A percentile compares a stretch with the other conserved stretches of the same genome.
These are phyloP conservation scores for Hortaea werneckii DNA, from an alignment of 2,329 filamentous ascomycete genomes.

Conservation along the genomic window DNA sequence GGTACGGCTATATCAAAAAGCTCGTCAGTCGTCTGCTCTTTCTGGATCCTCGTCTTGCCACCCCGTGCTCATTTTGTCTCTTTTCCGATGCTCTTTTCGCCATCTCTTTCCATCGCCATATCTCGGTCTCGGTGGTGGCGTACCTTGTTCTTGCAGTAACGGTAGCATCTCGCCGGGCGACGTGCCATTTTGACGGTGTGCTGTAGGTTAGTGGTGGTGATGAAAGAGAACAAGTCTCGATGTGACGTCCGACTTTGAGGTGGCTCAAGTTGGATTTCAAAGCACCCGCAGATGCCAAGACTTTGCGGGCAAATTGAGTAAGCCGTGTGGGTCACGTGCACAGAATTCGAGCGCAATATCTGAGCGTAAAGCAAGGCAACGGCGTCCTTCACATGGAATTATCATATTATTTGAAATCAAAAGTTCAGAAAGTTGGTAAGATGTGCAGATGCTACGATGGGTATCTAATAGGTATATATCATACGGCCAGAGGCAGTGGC, in stretches of 20 bases:
- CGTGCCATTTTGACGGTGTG: slow-evolving; percentile 86
- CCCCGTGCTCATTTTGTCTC: background rate
- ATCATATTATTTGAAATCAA: too few species aligned
- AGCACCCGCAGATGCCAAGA: slow-evolving; percentile 2
- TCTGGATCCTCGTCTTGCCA: slow-evolving; percentile 2
- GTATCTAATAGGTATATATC: background rate
- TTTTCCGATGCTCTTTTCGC: background rate
- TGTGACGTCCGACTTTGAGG: background rate
- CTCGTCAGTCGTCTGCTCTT: slow-evolving; percentile 20
- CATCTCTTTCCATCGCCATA: slow-evolving; percentile 6
- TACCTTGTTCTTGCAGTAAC: slow-evolving; percentile 99
- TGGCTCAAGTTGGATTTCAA: slow-evolving; percentile 1
- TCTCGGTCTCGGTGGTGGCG: slow-evolving; percentile 26
- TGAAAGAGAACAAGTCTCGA: background rate
- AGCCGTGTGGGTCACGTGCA: background rate
- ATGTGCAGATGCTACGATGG: background rate
- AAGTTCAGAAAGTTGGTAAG: background rate
- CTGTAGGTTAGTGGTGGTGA: slow-evolving; percentile 2
- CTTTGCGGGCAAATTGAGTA: background rate
- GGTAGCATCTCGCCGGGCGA: slow-evolving; percentile 91
- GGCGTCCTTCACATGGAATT: background rate
- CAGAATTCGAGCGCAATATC: background rate
- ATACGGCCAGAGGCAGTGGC: too few species aligned
- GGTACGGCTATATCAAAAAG: slow-evolving; percentile 63
- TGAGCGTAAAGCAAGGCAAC: background rate